Percentiles rank a stretch among this genome's conserved stretches.
Evolutionary conservation across 495 filamentous ascomycete genomes (phyloP).

Genomic region (Annulohypoxylon moriforme): DNA sequence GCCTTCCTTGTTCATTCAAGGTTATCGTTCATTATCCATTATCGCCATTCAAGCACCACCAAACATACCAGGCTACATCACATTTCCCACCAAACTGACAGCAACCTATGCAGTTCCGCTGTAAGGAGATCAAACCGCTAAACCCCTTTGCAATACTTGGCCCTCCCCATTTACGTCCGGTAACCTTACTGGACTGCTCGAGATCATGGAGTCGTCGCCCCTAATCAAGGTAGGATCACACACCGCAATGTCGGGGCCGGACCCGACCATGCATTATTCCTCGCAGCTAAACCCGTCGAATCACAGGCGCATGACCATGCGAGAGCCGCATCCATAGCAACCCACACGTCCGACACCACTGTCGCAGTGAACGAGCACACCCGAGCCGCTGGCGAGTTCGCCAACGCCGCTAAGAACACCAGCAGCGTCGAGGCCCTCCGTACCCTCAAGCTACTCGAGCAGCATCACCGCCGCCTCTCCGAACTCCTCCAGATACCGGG

Average conservation of each 20-base stretch:
- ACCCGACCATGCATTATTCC: constrained; percentile 25
- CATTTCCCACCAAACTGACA: not conserved
- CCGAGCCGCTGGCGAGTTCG: constrained; percentile 88
- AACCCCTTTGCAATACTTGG: constrained; percentile 1
- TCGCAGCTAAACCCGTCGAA: constrained; percentile 29
- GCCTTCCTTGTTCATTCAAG: not conserved
- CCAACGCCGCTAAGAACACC: constrained; percentile 79
- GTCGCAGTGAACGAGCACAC: constrained; percentile 89
- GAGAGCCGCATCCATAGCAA: constrained; percentile 77
- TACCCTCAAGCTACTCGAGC: constrained; percentile 83
- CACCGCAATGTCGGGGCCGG: constrained; percentile 2
- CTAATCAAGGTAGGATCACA: constrained; percentile 54
- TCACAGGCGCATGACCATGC: constrained; percentile 89
- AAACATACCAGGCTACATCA: not conserved
- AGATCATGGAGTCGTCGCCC: constrained; percentile 58
- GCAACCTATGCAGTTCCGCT: not conserved
- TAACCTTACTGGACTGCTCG: not conserved
- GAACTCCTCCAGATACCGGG: constrained; percentile 78
- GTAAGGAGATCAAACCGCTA: not conserved
- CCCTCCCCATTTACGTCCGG: not conserved
- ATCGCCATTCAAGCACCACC: constrained; percentile 19
- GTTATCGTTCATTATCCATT: not conserved
- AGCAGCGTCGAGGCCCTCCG: constrained; percentile 85
- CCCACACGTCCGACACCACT: constrained; percentile 77
- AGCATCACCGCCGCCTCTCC: constrained; percentile 84